Conservation (phyloP, 768 basidiomycete genomes). For the Mrakia gelida region DNA sequence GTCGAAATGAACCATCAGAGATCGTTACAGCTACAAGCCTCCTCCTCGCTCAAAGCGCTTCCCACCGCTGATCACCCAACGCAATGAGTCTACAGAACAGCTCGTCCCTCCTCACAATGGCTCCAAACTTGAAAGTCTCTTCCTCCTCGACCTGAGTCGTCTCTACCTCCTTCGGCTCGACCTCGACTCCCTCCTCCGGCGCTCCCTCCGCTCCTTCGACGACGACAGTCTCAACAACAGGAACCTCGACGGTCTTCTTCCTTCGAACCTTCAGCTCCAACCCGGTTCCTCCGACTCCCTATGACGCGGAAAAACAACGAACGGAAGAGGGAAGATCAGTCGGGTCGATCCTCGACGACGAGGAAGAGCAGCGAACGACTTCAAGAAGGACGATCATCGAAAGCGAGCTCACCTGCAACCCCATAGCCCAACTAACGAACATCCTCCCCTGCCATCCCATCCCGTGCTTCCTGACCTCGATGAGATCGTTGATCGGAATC, state of each 20-base stretch:
- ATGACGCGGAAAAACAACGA: neutral
- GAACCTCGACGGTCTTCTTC: neutral
- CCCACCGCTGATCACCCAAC: slow-evolving; percentile 27
- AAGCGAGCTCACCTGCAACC: neutral
- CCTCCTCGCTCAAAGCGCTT: neutral
- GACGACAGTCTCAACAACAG: neutral
- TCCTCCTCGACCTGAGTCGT: neutral
- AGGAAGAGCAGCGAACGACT: neutral
- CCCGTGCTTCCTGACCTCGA: slow-evolving; percentile 14
- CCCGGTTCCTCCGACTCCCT: slow-evolving; percentile 28
- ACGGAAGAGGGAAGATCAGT: neutral
- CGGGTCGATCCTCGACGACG: neutral
- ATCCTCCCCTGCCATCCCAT: slow-evolving; percentile 28
- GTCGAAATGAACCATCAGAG: neutral
- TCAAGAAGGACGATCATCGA: neutral
- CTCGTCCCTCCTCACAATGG: slow-evolving; percentile 28
- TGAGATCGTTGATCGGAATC: slow-evolving; percentile 17
- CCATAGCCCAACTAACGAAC: slow-evolving; percentile 13
- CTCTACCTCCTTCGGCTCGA: neutral
- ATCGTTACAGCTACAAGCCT: neutral
- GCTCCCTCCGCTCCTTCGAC: neutral
- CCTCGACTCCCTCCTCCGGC: neutral
- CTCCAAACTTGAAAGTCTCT: slow-evolving; percentile 25
- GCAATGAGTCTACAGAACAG: slow-evolving; percentile 29
- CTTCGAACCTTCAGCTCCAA: slow-evolving; percentile 22